Evolutionary conservation across 2,329 filamentous ascomycete species (phyloP).

Genomic region (Scytalidium sp.): DNA sequence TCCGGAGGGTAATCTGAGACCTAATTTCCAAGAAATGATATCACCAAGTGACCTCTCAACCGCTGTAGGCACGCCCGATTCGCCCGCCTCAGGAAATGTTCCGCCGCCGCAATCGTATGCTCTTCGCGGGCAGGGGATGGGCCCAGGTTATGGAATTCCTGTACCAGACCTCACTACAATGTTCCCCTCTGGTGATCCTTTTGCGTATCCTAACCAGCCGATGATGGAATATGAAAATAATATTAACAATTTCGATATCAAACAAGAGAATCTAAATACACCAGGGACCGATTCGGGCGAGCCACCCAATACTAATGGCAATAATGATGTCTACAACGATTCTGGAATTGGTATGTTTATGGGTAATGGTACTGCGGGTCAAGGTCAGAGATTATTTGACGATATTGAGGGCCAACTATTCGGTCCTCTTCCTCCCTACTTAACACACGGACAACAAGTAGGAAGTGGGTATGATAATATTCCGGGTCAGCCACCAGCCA

Average conservation of each 20-base stretch:
- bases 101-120: slow-evolving; percentile 13
- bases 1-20: slow-evolving; percentile 23
- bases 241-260: slow-evolving; percentile 24
- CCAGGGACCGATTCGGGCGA: slow-evolving; percentile 18
- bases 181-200: slow-evolving; percentile 76
- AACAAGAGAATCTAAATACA: slow-evolving; percentile 17
- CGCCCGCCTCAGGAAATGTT: slow-evolving; percentile 13
- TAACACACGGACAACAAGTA: slow-evolving; percentile 35
- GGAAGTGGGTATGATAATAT: neutral
- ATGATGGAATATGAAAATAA: slow-evolving; percentile 54
- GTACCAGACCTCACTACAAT: slow-evolving; percentile 71
- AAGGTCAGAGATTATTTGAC: slow-evolving; percentile 34
- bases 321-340: slow-evolving; percentile 20
- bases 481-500: neutral
- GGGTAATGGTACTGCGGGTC: slow-evolving; percentile 17
- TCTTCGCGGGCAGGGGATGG: slow-evolving; percentile 32
- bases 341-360: slow-evolving; percentile 20
- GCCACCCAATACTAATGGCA: slow-evolving; percentile 29
- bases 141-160: slow-evolving; percentile 11
- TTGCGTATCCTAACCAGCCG: slow-evolving; percentile 76
- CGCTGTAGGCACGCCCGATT: slow-evolving; percentile 21
- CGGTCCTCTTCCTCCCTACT: slow-evolving; percentile 67
- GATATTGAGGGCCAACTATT: slow-evolving; percentile 73
- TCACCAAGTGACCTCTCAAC: slow-evolving; percentile 21
- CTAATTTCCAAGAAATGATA: slow-evolving; percentile 23